Percentiles rank a stretch among this genome's conserved stretches.
phyloP scores from a whole-genome alignment of 2,329 filamentous ascomycete genomes.

The Colletotrichum viniferum region DNA sequence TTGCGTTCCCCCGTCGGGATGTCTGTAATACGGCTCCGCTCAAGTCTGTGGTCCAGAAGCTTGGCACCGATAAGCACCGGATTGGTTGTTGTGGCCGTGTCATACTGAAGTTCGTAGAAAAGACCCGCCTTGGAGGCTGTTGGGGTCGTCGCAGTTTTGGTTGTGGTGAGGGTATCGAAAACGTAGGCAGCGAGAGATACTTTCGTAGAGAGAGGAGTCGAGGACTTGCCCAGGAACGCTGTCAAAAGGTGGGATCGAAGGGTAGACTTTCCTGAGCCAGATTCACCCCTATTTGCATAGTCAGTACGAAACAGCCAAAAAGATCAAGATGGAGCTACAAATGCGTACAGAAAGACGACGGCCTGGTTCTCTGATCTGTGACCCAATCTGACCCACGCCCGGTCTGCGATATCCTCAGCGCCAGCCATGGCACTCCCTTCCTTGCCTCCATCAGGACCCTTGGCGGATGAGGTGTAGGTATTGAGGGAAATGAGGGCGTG shows the following conservation, averaged over 20 bases:
- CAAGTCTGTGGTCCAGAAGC: slow-evolving; percentile 88
- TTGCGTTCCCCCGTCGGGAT: slow-evolving; percentile 96
- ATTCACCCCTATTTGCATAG: slow-evolving; percentile 75
- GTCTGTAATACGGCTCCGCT: slow-evolving; percentile 87
- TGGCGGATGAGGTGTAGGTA: slow-evolving; percentile 88
- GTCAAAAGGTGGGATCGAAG: slow-evolving; percentile 87
- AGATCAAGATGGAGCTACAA: neutral
- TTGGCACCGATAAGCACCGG: slow-evolving; percentile 94
- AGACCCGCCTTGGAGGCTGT: slow-evolving; percentile 95
- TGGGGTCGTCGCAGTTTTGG: slow-evolving; percentile 93
- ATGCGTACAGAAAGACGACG: slow-evolving; percentile 83
- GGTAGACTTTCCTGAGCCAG: slow-evolving; percentile 94
- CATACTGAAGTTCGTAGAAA: slow-evolving; percentile 96
- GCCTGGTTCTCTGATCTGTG: slow-evolving; percentile 93
- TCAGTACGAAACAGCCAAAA: neutral
- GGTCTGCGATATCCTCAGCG: slow-evolving; percentile 87
- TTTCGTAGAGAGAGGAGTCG: slow-evolving; percentile 91
- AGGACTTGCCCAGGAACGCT: slow-evolving; percentile 85
- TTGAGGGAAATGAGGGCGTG: slow-evolving; percentile 92
- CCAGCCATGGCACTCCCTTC: slow-evolving; percentile 92
- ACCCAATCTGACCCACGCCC: slow-evolving; percentile 84
- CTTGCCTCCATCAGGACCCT: slow-evolving; percentile 87
- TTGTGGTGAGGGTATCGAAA: slow-evolving; percentile 95
- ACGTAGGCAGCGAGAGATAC: slow-evolving; percentile 92
- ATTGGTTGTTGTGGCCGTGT: slow-evolving; percentile 82